A percentile compares a stretch with the other conserved stretches of the same genome.
Conservation (phyloP, 164 flowering plant species). For the Aristolochia fimbriata region DNA sequence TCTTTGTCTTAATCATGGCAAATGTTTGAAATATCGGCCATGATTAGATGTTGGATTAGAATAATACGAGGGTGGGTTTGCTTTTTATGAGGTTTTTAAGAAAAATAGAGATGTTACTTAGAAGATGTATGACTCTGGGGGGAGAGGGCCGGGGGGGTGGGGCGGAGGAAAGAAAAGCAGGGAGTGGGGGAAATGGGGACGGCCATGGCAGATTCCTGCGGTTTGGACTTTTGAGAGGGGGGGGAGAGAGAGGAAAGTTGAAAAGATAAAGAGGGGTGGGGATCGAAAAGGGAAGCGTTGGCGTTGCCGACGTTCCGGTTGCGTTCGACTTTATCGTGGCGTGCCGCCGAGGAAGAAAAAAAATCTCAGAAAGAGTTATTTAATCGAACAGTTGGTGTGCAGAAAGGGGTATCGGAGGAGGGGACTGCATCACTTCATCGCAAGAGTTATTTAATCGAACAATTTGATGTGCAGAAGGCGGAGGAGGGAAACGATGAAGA, state of each 20-base stretch:
- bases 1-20: slow-evolving; percentile 4
- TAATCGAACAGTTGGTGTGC: too few relatives aligned
- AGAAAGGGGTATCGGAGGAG: too few relatives aligned
- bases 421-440: too few relatives aligned
- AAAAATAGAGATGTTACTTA: too few relatives aligned
- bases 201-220: neutral
- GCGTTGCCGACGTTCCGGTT: slow-evolving; percentile 8
- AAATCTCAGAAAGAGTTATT: neutral
- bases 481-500: too few relatives aligned
- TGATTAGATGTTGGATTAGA: slow-evolving; percentile 3
- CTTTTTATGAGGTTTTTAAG: neutral
- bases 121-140: too few relatives aligned
- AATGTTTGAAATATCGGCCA: slow-evolving; percentile 9
- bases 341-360: neutral
- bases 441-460: too few relatives aligned
- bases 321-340: neutral
- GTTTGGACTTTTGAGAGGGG: neutral
- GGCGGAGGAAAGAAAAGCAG: neutral
- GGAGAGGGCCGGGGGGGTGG: too few relatives aligned
- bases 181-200: neutral
- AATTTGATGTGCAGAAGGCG: too few relatives aligned
- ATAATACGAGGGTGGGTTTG: neutral
- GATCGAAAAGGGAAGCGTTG: neutral
- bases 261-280: neutral
- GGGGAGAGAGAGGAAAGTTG: too few relatives aligned